Evolutionary conservation across 306 rosid species (phyloP).

Genomic region (Glycine tomentella): DNA sequence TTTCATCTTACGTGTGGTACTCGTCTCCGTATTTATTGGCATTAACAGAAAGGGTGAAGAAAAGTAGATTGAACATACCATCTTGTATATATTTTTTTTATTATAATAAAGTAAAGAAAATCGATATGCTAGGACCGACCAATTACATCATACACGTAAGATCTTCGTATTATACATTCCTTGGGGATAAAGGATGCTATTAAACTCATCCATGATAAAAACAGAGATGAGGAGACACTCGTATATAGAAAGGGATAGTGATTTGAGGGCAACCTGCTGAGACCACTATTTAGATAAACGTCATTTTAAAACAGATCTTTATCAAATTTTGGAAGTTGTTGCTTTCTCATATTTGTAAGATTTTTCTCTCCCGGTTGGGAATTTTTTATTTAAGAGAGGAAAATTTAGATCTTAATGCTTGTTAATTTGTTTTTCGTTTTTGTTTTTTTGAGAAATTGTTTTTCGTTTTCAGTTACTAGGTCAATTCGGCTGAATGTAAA

Average conservation of each 20-base stretch:
- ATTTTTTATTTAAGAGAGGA: too few relatives aligned
- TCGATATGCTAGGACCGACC: slow-evolving; percentile 46
- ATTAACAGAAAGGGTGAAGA: neutral
- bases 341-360: too few relatives aligned
- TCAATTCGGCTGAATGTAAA: neutral
- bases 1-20: too few relatives aligned
- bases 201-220: slow-evolving; percentile 30
- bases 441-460: too few relatives aligned
- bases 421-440: neutral
- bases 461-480: neutral
- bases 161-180: slow-evolving; percentile 25
- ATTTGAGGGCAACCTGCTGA: too few relatives aligned
- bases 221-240: neutral
- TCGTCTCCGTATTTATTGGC: slow-evolving; percentile 35
- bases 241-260: neutral
- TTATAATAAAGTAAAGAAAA: neutral
- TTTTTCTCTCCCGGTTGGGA: too few relatives aligned
- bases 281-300: too few relatives aligned
- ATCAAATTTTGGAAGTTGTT: too few relatives aligned
- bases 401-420: too few relatives aligned
- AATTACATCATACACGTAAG: slow-evolving; percentile 47
- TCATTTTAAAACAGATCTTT: too few relatives aligned
- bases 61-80: too few relatives aligned
- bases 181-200: slow-evolving; percentile 45
- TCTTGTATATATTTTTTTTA: neutral